Evolutionary conservation across 345 rosid species (phyloP).

Genomic region (Melaleuca quinquenervia): DNA sequence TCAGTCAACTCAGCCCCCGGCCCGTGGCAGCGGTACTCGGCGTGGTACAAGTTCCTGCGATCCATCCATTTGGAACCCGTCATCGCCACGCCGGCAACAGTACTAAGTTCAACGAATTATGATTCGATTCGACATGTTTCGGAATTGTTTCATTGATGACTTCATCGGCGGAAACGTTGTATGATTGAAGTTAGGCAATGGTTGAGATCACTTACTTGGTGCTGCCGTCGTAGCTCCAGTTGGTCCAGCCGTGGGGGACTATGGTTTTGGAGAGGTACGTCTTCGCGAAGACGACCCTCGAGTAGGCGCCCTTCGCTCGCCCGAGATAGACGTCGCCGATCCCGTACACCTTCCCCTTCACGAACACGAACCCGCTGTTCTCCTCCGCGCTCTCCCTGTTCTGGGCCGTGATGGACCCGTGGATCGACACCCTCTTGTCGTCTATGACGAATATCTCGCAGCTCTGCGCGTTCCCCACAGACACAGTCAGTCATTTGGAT

Average conservation of each 20-base stretch:
- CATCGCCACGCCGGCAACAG: background rate
- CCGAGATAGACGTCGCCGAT: slow-evolving; percentile 54
- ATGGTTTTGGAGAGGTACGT: slow-evolving; percentile 63
- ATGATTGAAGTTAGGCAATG: background rate
- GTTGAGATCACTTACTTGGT: slow-evolving; percentile 33
- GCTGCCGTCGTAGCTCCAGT: slow-evolving; percentile 60
- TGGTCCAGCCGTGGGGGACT: slow-evolving; percentile 71
- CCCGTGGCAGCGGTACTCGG: slow-evolving; percentile 62
- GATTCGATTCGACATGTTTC: background rate
- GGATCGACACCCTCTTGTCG: slow-evolving; percentile 61
- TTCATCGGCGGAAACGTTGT: no score
- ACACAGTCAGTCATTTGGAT: background rate
- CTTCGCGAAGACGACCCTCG: slow-evolving; percentile 53
- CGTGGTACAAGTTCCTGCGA: slow-evolving; percentile 49
- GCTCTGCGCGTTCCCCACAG: slow-evolving; percentile 12
- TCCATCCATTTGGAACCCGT: background rate
- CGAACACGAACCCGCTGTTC: slow-evolving; percentile 60
- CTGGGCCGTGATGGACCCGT: slow-evolving; percentile 79
- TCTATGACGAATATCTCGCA: slow-evolving; percentile 73
- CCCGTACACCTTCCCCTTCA: slow-evolving; percentile 65
- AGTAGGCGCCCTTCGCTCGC: slow-evolving; percentile 70
- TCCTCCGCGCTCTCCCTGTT: slow-evolving; percentile 36
- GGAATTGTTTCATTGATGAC: background rate
- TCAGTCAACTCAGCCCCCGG: slow-evolving; percentile 49
- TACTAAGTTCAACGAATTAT: background rate